phyloP scores from a whole-genome alignment of 768 basidiomycete genomes.

The Lactarius indigo region DNA sequence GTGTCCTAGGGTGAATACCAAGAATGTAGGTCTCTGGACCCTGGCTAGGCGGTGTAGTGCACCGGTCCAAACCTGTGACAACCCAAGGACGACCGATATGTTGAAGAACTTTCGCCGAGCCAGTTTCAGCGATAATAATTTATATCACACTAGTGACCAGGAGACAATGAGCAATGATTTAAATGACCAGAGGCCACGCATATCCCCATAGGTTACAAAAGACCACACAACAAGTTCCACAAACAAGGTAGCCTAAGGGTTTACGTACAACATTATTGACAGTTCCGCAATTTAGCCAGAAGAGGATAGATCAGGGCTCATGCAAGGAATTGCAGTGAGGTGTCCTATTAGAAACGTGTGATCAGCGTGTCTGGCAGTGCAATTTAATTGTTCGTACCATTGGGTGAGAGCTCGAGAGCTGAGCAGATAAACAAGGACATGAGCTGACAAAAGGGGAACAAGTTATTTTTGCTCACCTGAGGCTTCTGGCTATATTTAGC shows the following conservation, averaged over 20 bases:
- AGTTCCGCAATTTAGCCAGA: not conserved
- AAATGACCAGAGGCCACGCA: not conserved
- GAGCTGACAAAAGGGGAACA: not conserved
- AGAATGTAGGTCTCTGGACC: too few relatives aligned
- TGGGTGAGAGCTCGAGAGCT: constrained; percentile 68
- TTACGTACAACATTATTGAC: not conserved
- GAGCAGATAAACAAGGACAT: not conserved
- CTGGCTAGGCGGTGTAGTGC: too few relatives aligned
- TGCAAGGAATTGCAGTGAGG: constrained; percentile 33
- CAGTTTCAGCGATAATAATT: too few relatives aligned
- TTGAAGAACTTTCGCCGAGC: not conserved
- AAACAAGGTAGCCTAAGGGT: not conserved
- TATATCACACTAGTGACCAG: not conserved
- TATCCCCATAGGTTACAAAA: not conserved
- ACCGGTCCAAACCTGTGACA: too few relatives aligned
- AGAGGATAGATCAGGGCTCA: constrained; percentile 13
- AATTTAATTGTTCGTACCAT: constrained; percentile 41
- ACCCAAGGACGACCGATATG: not conserved
- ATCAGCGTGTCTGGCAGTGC: not conserved
- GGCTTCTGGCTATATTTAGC: constrained; percentile 68
- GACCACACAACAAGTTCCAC: not conserved
- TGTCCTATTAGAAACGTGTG: constrained; percentile 28
- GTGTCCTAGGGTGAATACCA: too few relatives aligned
- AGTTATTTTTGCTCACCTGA: constrained; percentile 34
- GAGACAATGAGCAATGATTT: not conserved